These are phyloP conservation scores for Leccinum huronense DNA, from an alignment of 1,284 basidiomycete genomes.

Conservation along the genomic window DNA sequence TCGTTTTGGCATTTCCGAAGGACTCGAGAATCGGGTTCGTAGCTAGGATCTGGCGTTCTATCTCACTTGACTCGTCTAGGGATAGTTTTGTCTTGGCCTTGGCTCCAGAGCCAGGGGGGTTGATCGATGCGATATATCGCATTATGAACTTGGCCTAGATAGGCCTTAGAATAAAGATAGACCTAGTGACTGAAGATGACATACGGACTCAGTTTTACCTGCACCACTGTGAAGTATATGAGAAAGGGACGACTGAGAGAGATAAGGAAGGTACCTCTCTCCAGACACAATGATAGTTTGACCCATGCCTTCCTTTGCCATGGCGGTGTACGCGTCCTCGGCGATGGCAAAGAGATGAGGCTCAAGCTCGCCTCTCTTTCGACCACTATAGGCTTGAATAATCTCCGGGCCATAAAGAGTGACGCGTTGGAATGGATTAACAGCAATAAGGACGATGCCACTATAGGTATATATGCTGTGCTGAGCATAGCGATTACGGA, in stretches of 20 bases:
- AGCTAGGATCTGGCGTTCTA: constrained; percentile 95
- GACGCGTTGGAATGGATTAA: constrained; percentile 97
- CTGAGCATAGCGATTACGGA: constrained; percentile 94
- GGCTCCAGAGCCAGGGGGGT: constrained; percentile 69
- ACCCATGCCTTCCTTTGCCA: constrained; percentile 92
- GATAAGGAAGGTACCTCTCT: constrained; percentile 69
- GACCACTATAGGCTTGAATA: constrained; percentile 95
- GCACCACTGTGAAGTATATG: constrained; percentile 70
- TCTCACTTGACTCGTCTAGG: constrained; percentile 85
- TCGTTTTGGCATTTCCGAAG: constrained; percentile 99
- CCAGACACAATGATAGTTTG: constrained; percentile 99
- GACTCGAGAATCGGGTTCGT: constrained; percentile 99
- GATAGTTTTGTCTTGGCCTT: constrained; percentile 72
- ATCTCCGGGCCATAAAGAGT: constrained; percentile 94
- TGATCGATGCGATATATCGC: constrained; percentile 98
- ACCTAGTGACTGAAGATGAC: constrained; percentile 26
- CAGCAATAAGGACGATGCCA: constrained; percentile 96
- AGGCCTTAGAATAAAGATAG: constrained; percentile 8
- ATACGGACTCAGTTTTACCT: constrained; percentile 96
- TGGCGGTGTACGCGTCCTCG: constrained; percentile 97
- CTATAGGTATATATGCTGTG: constrained; percentile 99
- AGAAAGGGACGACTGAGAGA: constrained; percentile 17
- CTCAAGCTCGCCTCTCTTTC: constrained; percentile 91
- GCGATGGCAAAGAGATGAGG: constrained; percentile 99
- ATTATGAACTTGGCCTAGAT: constrained; percentile 95